Base-by-base conservation (phyloP, 352 stramenopile genomes). In the Pythium coloratum region DNA sequence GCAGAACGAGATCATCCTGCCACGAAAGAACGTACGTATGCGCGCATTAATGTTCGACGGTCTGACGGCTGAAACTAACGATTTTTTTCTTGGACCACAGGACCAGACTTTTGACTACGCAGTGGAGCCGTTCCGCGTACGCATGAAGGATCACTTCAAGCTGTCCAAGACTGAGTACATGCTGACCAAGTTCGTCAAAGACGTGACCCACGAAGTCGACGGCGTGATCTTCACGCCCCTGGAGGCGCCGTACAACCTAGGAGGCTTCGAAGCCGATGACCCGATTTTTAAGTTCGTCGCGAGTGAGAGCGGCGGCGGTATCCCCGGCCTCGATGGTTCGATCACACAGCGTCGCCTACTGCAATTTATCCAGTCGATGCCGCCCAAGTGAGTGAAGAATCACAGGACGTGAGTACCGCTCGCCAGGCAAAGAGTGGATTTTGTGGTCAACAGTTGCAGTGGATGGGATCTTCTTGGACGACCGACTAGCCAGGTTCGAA, bases 61-160 rank as follows among this genome's bases (percentile, higher is more conserved):
- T 24, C 20, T 24, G 20, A 56, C 30, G 30, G 12, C 8, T 47
- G 7, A 30, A 34, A 20, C 50, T 40, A 4, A 40, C 28, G 18
- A 14, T 34, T 24, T 54, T 20, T 34, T 20, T 20, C 24, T 38
- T 6, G 38, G 1, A 6, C 20, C 6, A 46, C 40, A 95, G 85
- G 86, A 95, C 59, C 78, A 83, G 40, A 81, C 76, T 28, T 92
- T 91, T 60, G 84, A 94, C 67, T 92, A 91, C 64, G 50, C 69
- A 36, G 83, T 78, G n/a, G 88, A 96, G 67, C 86, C 88, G 2
- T 96, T 96, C 71, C 85, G 88, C 24, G 84, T 96, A 44, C 86
- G 88, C 54, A 96, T 96, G 88, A 95, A 95, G 69, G 88, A 96
- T 55, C 88, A 96, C 66, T 96, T 95, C 66, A 86, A 86, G 62